Evolutionary conservation across 495 filamentous ascomycete genomes (phyloP), one percentile per base, ranked within the genome.

Genomic region (Neurospora sp.): DNA sequence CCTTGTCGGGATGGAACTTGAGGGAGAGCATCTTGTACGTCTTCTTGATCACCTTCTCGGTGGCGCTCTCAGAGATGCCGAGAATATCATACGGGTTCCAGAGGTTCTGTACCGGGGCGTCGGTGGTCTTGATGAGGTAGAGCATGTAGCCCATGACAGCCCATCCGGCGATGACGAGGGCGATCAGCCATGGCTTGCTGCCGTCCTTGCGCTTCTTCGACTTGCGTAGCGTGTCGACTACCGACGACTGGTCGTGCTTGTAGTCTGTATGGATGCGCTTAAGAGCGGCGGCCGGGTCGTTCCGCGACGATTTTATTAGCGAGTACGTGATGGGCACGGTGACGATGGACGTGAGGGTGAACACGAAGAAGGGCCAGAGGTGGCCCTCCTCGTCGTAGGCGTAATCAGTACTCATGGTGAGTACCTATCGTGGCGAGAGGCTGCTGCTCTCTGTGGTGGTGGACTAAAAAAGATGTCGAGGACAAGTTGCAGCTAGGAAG

Each of bases 301-400:
- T 65, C 87, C 92, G 92, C 81, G 87, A 93, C 14, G 90, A 89
- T 81, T 89, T 90, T 72, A 96, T 86, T 72, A 95, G 86, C 72
- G 89, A 92, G 81, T 94, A 97, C 75, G 96, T 97, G 78, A 97
- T 86, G 73, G 96, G 96, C 68, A 98, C 82, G 20, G 94, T 97
- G 83, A 98, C 86, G 72, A 99, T 90, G 79, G 90, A 89, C 71
- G 91, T 88, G 75, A 98, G 88, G 68, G 94, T 97, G 78, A 98
- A 88, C 82, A 99, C 89, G 86, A 98, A 99, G 87, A 94, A 98
- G 77, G 96, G 96, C 87, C 97, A 99, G 86, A 97, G 97, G 90
- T 97, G 91, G 61, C 94, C 95, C 90, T 98, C 75, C 78, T 97
- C 93, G 88, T 99, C 96, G 83, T 99, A 99, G 76, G 91, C 95